A percentile compares a stretch with the other conserved stretches of the same genome.
Conservation (phyloP, 306 rosid species). For the Myrica gale region DNA sequence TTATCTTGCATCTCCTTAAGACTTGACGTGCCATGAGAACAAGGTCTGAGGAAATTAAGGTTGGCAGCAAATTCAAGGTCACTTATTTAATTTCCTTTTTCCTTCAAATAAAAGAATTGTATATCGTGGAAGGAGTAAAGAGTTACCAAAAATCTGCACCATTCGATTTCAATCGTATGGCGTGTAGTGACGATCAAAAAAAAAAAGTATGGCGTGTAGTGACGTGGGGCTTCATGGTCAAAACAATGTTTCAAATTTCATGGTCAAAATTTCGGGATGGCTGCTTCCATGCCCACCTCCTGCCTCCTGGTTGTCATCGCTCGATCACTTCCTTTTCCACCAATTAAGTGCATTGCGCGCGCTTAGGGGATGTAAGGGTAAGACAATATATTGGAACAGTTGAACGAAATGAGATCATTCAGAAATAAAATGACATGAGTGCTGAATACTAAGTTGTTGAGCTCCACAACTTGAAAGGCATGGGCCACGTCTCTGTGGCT, state of each 20-base stretch:
- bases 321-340: too few relatives aligned
- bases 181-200: conserved; percentile 31
- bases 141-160: conserved; percentile 15
- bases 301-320: too few relatives aligned
- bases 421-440: conserved; percentile 29
- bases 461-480: conserved; percentile 48
- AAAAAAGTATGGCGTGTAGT: conserved; percentile 24
- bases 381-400: conserved; percentile 2
- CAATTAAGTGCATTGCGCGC: too few relatives aligned
- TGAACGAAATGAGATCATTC: conserved; percentile 26
- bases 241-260: conserved; percentile 12
- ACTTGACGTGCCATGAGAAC: conserved; percentile 7
- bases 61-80: neutral
- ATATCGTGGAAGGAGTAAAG: conserved; percentile 20
- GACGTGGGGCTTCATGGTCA: conserved; percentile 12
- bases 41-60: conserved; percentile 18
- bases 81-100: neutral
- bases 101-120: conserved; percentile 5
- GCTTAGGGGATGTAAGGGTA: neutral
- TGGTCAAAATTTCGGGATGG: neutral
- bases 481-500: conserved; percentile 42
- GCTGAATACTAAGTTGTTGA: conserved; percentile 33
- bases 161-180: conserved; percentile 6
- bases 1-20: conserved; percentile 7
- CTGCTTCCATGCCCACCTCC: too few relatives aligned